phyloP scores from a whole-genome alignment of 2,329 filamentous ascomycete genomes.

The Cercospora brassicicola region DNA sequence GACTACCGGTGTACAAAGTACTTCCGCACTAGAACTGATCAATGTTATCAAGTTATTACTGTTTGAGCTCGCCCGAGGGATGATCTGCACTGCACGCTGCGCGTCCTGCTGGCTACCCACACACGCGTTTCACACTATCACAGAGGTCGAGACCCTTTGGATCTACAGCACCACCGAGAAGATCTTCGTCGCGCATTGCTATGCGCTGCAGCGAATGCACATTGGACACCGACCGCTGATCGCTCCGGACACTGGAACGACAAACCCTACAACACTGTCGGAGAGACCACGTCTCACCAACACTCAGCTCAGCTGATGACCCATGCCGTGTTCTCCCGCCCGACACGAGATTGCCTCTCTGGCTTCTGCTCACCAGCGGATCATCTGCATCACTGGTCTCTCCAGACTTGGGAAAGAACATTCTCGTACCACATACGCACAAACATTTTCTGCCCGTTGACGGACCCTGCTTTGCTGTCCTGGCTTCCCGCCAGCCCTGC shows the following conservation, averaged over 20 bases:
- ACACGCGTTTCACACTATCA: not conserved
- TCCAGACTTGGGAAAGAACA: too few relatives aligned
- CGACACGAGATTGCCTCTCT: too few relatives aligned
- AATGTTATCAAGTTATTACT: too few relatives aligned
- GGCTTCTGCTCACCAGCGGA: too few relatives aligned
- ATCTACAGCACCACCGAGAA: not conserved
- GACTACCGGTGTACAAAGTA: too few relatives aligned
- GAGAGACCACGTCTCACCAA: not conserved
- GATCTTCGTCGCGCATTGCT: not conserved
- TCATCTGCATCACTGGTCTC: not conserved
- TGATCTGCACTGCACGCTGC: too few relatives aligned
- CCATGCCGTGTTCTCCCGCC: not conserved
- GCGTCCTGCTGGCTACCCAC: too few relatives aligned
- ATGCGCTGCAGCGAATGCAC: not conserved
- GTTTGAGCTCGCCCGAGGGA: too few relatives aligned
- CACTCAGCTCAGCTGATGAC: not conserved
- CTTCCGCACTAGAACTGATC: not conserved
- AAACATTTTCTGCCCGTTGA: not conserved
- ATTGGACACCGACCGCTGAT: not conserved
- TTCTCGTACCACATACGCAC: not conserved
- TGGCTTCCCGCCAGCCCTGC: not conserved
- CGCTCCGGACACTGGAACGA: not conserved
- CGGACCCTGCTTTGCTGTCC: not conserved
- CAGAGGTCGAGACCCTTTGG: not conserved
- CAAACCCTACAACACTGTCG: not conserved